Evolutionary conservation across 2,329 filamentous ascomycete genomes (phyloP), one percentile per base, ranked within the genome.

Genomic region (Metarhizium guizhouense): DNA sequence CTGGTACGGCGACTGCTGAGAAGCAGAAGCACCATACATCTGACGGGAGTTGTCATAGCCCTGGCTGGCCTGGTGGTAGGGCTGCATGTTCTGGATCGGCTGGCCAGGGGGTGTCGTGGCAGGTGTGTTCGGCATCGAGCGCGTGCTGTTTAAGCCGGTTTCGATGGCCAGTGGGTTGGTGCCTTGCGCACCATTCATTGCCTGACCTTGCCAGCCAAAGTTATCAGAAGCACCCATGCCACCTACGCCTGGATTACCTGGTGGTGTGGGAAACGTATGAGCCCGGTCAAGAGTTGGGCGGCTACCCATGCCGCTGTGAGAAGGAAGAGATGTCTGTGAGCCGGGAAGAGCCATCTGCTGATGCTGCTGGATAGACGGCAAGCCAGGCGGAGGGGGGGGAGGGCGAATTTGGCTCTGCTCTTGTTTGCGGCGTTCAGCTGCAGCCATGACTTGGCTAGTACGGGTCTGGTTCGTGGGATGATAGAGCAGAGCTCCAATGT

Each of bases 241-340:
- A 75, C 74, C 79, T 72, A 85, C 90, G 49, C 95, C 83, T n/a
- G 91, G 88, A 69, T 90, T 96, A 0, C 92, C 90, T 1, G 93
- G 92, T 40, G 93, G 93, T 3, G 93, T 96, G 3, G 93, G 92
- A 72, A 96, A 96, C 2, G 91, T 95, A 69, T 96, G 88, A 16
- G 91, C 87, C 53, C 93, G 84, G 60, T 96, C 92, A 42, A 95
- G 74, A 6, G 83, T 78, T 7, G 91, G 91, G 47, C 93, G 85
- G n/a, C 45, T 51, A 52, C 83, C 82, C 65, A 90, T 83, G 74
- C 68, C 85, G 72, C 83, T 82, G 64, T 93, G 88, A 18, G 88
- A 84, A 1, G 81, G 74, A 47, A 85, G 68, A 36, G 81, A 72
- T 51, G 77, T 71, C 59, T 82, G 80, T 1, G 79, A 76, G 0